Conservation (phyloP, 2,329 filamentous ascomycete species). For the Metarhizium guizhouense region DNA sequence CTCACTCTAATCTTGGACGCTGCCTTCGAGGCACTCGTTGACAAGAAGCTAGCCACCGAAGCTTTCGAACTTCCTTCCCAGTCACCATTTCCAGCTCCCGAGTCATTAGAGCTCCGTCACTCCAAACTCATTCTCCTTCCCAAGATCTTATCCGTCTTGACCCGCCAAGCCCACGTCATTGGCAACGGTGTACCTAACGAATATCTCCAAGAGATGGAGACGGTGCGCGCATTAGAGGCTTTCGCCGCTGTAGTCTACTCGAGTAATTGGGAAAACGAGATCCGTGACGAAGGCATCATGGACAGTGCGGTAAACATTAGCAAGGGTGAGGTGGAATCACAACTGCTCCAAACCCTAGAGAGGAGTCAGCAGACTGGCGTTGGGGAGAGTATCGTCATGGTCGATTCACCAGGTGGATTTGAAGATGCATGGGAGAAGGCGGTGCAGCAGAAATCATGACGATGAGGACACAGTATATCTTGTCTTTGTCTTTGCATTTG, state of each 20-base stretch:
- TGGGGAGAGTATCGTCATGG: conserved; percentile 38
- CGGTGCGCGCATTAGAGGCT: conserved; percentile 66
- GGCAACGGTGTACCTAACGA: conserved; percentile 68
- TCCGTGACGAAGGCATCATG: conserved; percentile 38
- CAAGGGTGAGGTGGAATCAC: conserved; percentile 15
- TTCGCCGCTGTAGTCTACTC: conserved; percentile 84
- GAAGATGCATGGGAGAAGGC: conserved; percentile 66
- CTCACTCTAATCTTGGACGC: conserved; percentile 79
- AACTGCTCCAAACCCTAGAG: conserved; percentile 7
- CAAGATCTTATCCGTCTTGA: conserved; percentile 81
- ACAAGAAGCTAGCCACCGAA: conserved; percentile 69
- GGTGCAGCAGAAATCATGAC: conserved; percentile 18
- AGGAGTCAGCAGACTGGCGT: conserved; percentile 27
- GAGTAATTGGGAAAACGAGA: conserved; percentile 69
- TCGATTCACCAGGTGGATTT: conserved; percentile 42
- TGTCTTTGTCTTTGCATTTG: conserved; percentile 7
- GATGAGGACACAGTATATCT: not conserved
- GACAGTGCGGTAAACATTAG: conserved; percentile 26
- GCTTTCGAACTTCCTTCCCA: conserved; percentile 55
- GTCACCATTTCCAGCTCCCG: conserved; percentile 30
- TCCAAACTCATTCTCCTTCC: conserved; percentile 66
- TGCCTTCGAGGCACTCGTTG: conserved; percentile 75
- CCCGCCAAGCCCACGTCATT: conserved; percentile 82
- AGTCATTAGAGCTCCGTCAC: conserved; percentile 40
- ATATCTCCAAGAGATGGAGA: conserved; percentile 67